Evolutionary conservation across 305 asterid species (phyloP), one percentile per base, ranked within the genome.

Genomic region (Plantago coronopus): DNA sequence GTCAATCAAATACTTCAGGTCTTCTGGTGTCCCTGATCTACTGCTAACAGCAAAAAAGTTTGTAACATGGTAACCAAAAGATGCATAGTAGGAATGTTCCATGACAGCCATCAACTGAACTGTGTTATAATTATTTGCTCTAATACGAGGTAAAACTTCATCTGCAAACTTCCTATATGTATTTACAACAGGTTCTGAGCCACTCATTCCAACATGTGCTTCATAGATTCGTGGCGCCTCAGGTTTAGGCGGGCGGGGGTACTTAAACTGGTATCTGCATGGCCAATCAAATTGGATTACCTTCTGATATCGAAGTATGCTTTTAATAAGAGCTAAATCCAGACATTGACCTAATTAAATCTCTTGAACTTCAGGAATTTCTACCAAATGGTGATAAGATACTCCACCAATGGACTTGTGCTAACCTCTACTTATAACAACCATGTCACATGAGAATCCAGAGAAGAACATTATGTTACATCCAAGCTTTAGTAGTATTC

Each of bases 201-300:
- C 76, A 73, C 97, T 87, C 99, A 89, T 93, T 60, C 99, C 99
- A 63, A 93, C 99, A 79, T 93, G 97, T 48, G 99, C 95, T 81
- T 93, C 99, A 51, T 93, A 93, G 72, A 93, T 85, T 57, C 99
- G 78, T 25, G 99, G 90, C 67, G 96, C 80, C 62, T 64, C 70
- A 25, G 95, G 94, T 74, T 87, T 87, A 46, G 95, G 80, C 19
- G 96, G 95, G 38, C 83, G 95, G 58, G 99, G 83, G 70, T 78
- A 77, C 66, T 76, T 83, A 71, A 93, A 85, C 56, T 85, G 77
- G 73, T 93, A 87, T 87, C 98, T 93, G 88, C 76, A 77, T 48
- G 57, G 63, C 46, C 57, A 61, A 57, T 17, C 59, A 62, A 48
- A 55, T 38, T 72, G 46, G 58, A 27, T 19, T 60, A 62, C 59